Conservation (phyloP, 495 filamentous ascomycete genomes). For the Penicillium egyptiacum region DNA sequence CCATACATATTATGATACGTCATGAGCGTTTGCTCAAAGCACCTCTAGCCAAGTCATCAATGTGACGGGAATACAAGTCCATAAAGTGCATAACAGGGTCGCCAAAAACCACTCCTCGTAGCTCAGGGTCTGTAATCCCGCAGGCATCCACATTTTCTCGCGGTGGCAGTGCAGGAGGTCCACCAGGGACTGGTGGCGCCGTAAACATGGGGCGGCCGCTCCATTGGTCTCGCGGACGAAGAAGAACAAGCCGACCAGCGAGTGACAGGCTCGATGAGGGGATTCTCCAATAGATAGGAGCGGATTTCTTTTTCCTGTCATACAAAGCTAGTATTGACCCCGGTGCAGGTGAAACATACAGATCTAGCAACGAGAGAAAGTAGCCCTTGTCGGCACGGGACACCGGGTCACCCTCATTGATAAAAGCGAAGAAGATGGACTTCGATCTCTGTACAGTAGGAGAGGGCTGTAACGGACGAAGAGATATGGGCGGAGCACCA, state of each 20-base stretch:
- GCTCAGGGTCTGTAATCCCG: conserved; percentile 59
- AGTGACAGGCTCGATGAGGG: conserved; percentile 62
- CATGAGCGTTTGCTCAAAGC: conserved; percentile 1
- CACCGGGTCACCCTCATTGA: conserved; percentile 86
- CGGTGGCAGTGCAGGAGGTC: conserved; percentile 22
- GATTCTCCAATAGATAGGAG: conserved; percentile 54
- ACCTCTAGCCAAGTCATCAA: conserved; percentile 60
- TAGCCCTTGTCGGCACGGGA: conserved; percentile 73
- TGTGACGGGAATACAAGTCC: conserved; percentile 66
- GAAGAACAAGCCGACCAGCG: conserved; percentile 65
- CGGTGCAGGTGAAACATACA: conserved; percentile 66
- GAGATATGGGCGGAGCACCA: conserved; percentile 72
- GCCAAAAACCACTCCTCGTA: conserved; percentile 70
- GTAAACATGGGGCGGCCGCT: conserved; percentile 8
- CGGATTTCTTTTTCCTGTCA: conserved; percentile 9
- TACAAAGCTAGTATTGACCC: conserved; percentile 18
- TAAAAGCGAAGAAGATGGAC: conserved; percentile 70
- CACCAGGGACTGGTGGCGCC: neutral
- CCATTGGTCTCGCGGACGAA: conserved; percentile 37
- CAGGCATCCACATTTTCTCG: conserved; percentile 59
- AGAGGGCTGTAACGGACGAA: conserved; percentile 65
- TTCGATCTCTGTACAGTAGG: conserved; percentile 45
- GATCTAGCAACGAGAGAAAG: conserved; percentile 64
- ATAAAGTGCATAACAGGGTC: conserved; percentile 79
- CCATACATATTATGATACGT: neutral